Base-by-base conservation (phyloP, 2,329 filamentous ascomycete genomes). In the Trichoderma gracile region DNA sequence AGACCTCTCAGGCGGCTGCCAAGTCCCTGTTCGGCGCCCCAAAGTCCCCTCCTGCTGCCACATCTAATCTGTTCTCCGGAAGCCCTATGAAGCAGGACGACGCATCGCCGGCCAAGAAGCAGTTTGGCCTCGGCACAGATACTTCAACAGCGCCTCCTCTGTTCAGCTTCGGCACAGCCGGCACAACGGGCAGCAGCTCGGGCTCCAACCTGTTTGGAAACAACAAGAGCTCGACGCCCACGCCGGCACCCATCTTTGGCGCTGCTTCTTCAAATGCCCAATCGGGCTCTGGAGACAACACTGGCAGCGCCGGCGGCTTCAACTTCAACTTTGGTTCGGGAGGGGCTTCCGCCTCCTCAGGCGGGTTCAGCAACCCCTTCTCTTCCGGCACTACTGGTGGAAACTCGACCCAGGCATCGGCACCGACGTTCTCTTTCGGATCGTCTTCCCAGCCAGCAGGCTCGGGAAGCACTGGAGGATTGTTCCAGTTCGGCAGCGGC, bases 51-150 rank as follows among this genome's bases (percentile, higher is more conserved):
- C 66, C 74, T 5, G 69, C 73, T 7, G 58, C 71, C 8, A 59
- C 70, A 5, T 69, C 65, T 60, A 70, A 74, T 21, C 64, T 77
- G 66, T 81, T 83, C 68, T 52, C 42, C 76, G 77, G 77, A 38
- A 79, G 78, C 59, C 77, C 76, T 17, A 78, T 82, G 70, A 80
- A 81, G 67, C 77, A 82, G 64, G 77, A 80, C 64, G 75, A 72
- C 6, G 71, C 74, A 7, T 77, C 77, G 3, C 74, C 76, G 14
- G 75, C 74, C 9, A 79, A 79, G 72, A 77, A 73, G 64, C 63
- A 70, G 1, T 75, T 75, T 52, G 69, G 73, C n/a, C 71, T 65
- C 38, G 70, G 58, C 46, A 67, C 69, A 10, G 63, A 65, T 19
- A 67, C 68, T 2, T 50, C 68, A 30, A 65, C 71, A 1, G 65